Conservation (phyloP, 2,329 filamentous ascomycete species). For the Monosporascus sp. region DNA sequence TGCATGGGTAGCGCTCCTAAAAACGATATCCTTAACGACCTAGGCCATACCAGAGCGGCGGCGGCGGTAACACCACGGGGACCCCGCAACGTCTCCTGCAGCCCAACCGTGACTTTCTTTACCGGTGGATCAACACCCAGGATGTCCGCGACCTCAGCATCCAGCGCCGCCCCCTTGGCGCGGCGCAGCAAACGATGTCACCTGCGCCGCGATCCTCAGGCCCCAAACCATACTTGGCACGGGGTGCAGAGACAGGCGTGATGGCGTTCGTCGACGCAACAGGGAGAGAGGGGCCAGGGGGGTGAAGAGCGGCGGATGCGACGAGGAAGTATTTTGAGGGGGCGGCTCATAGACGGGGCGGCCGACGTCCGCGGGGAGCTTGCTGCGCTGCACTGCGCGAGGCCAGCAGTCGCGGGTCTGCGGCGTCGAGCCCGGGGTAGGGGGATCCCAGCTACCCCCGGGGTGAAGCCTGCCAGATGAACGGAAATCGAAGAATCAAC, state of each 20-base stretch:
- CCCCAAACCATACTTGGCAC: slow-evolving; percentile 7
- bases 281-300: slow-evolving; percentile 1
- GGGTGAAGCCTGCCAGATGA: no score
- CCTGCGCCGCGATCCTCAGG: slow-evolving; percentile 45
- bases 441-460: slow-evolving; percentile 23
- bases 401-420: not conserved
- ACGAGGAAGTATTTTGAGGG: slow-evolving; percentile 34
- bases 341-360: slow-evolving; percentile 50
- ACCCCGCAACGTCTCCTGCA: slow-evolving; percentile 44
- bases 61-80: no score
- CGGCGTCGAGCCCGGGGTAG: slow-evolving; percentile 17
- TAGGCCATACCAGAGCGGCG: no score
- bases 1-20: no score
- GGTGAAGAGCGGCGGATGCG: slow-evolving; percentile 38
- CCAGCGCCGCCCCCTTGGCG: slow-evolving; percentile 30
- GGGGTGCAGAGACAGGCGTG: slow-evolving; percentile 5
- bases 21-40: no score
- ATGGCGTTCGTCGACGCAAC: slow-evolving; percentile 17
- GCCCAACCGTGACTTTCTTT: slow-evolving; percentile 33
- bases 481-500: no score
- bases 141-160: slow-evolving; percentile 44
- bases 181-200: slow-evolving; percentile 44
- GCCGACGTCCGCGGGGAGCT: slow-evolving; percentile 53
- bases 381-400: slow-evolving; percentile 1
- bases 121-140: slow-evolving; percentile 23